Conservation (phyloP, 768 basidiomycete genomes). For the Suillus paluster region DNA sequence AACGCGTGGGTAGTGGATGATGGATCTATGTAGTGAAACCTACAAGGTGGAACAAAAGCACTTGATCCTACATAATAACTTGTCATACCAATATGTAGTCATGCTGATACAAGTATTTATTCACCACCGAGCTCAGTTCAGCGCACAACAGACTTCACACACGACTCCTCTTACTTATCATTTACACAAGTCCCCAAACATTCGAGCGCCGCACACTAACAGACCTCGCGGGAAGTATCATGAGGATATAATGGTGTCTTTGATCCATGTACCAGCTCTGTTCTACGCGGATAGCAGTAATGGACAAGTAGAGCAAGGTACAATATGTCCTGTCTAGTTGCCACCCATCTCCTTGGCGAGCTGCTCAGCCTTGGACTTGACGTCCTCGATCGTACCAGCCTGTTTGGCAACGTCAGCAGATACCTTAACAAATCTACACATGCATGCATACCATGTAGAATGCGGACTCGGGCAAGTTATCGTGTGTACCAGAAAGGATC, state of each 20-base stretch:
- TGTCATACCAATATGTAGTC: too few species aligned
- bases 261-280: conserved; percentile 16
- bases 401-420: conserved; percentile 24
- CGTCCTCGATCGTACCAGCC: conserved; percentile 95
- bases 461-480: conserved; percentile 90
- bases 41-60: not conserved
- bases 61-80: not conserved
- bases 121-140: too few species aligned
- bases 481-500: conserved; percentile 90
- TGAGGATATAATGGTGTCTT: conserved; percentile 11
- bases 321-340: too few species aligned
- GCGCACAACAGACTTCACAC: too few species aligned
- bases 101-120: too few species aligned
- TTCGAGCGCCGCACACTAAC: too few species aligned
- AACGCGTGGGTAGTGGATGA: not conserved
- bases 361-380: conserved; percentile 96
- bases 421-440: not conserved
- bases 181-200: too few species aligned
- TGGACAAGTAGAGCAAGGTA: too few species aligned
- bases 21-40: not conserved
- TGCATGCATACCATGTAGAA: conserved; percentile 84
- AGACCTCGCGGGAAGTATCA: not conserved
- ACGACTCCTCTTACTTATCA: too few species aligned
- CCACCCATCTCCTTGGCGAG: conserved; percentile 91
- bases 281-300: conserved; percentile 9